Percentiles rank a stretch among this genome's conserved stretches.
Evolutionary conservation across 192 early-diverging fungal genomes (phyloP).

Genomic region (Backusella luteola): DNA sequence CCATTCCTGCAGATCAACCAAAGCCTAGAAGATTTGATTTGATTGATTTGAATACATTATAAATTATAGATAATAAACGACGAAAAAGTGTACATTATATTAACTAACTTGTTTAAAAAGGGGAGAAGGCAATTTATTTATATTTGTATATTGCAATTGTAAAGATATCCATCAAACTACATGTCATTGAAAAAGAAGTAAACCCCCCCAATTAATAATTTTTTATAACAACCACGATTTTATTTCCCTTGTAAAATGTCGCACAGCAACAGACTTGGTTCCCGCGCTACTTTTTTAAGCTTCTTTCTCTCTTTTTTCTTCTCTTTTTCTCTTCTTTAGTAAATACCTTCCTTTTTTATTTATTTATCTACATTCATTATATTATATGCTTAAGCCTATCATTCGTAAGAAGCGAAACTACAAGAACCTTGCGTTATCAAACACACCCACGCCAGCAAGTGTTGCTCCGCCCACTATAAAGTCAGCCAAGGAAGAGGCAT

Average conservation of each 20-base stretch:
- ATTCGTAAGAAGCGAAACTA: constrained; percentile 52
- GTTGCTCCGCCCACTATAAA: constrained; percentile 22
- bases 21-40: constrained; percentile 68
- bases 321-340: background rate
- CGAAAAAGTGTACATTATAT: background rate
- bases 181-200: too few relatives aligned
- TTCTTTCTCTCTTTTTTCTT: background rate
- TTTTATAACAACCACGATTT: background rate
- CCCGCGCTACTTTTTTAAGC: background rate
- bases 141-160: too few relatives aligned
- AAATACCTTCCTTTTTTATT: background rate
- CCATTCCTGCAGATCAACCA: constrained; percentile 57
- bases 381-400: constrained; percentile 18
- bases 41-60: constrained; percentile 51
- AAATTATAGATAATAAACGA: constrained; percentile 3
- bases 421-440: constrained; percentile 47
- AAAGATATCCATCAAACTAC: too few relatives aligned
- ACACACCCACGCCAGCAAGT: constrained; percentile 34
- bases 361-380: background rate
- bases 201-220: background rate
- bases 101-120: too few relatives aligned
- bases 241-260: background rate
- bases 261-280: background rate
- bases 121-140: too few relatives aligned
- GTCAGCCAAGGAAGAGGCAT: constrained; percentile 28